Conservation (phyloP, 2,329 filamentous ascomycete species). For the Zalaria obscura region DNA sequence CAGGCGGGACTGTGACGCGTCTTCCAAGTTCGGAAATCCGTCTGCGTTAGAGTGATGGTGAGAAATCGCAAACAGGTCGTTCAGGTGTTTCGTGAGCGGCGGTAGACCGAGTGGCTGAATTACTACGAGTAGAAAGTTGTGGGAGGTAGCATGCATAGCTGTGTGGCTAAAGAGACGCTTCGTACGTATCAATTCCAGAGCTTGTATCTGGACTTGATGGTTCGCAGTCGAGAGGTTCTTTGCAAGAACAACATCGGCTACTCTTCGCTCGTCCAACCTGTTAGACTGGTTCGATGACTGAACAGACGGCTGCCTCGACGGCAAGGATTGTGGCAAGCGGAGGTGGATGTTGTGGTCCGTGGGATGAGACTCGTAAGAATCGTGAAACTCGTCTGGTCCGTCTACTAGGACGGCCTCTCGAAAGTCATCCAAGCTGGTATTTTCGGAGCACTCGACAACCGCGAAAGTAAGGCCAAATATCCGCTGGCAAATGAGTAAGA, state of each 20-base stretch:
- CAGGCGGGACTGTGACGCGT: conserved; percentile 15
- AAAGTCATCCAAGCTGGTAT: conserved; percentile 72
- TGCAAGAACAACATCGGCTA: conserved; percentile 73
- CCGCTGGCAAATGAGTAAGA: conserved; percentile 52
- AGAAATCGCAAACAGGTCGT: conserved; percentile 76
- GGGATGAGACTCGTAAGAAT: conserved; percentile 8
- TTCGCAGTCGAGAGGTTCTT: conserved; percentile 63
- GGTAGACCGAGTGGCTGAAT: conserved; percentile 36
- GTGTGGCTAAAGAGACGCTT: conserved; percentile 64
- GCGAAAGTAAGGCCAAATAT: conserved; percentile 60
- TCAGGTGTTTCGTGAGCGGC: conserved; percentile 34
- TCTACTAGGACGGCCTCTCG: conserved; percentile 50
- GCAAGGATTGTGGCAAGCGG: conserved; percentile 7
- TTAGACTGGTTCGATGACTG: conserved; percentile 3
- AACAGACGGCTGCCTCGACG: background rate
- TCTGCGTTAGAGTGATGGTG: conserved; percentile 66
- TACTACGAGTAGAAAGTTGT: conserved; percentile 66
- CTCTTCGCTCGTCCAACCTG: conserved; percentile 35
- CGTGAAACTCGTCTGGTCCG: conserved; percentile 4
- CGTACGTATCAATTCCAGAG: conserved; percentile 60
- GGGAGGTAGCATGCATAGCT: conserved; percentile 59
- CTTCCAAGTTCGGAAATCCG: conserved; percentile 63
- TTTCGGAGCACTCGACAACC: conserved; percentile 56
- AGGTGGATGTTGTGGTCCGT: conserved; percentile 7
- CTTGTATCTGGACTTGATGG: conserved; percentile 72